Base-by-base conservation (phyloP, 2,329 filamentous ascomycete genomes). In the Aspergillus awamori region DNA sequence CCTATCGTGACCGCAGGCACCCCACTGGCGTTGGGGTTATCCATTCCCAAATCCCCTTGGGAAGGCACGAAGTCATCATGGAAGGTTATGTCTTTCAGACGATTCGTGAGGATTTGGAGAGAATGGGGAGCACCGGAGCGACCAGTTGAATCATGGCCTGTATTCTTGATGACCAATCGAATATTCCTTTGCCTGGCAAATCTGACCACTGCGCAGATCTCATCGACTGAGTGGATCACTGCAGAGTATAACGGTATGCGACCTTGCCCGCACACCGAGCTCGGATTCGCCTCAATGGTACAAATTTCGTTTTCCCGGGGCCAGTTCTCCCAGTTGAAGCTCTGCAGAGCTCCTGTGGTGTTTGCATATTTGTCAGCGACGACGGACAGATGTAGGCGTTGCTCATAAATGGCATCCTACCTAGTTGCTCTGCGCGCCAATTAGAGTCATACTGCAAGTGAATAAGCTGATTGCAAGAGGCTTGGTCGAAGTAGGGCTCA, bases 261-360 rank as follows among this genome's bases (percentile, higher is more conserved):
- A 2, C 77, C 77, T 54, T 78, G 76, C 2, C 61, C 63, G 30
- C 76, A 78, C 2, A 68, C 64, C 0, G 62, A 61, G 13, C 61
- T 52, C 33, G 57, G 55, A 5, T 69, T 61, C 2, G 63, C 69
- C 36, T 73, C 74, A 15, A 78, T 66, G 53, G 75, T 76, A 60
- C 78, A 80, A 13, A 62, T 73, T 60, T 80, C 66, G 53, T 77
- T 69, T 1, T 63, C 66, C 36, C 72, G 69, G 4, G 74, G 71
- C 72, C 75, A 77, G 6, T 74, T 70, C 56, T 79, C 78, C 72
- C 77, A 80, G 63, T 77, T 80, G 48, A 71, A 65, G 65, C 70
- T 74, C 55, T 77, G 75, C 8, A 76, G 67, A 5, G 76, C 75
- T 39, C 53, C 51, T 53, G 33, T 53, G 7, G 17, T 26, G n/a